Base-by-base conservation (phyloP, 2,329 filamentous ascomycete species). In the Sporothrix euskadiensis region DNA sequence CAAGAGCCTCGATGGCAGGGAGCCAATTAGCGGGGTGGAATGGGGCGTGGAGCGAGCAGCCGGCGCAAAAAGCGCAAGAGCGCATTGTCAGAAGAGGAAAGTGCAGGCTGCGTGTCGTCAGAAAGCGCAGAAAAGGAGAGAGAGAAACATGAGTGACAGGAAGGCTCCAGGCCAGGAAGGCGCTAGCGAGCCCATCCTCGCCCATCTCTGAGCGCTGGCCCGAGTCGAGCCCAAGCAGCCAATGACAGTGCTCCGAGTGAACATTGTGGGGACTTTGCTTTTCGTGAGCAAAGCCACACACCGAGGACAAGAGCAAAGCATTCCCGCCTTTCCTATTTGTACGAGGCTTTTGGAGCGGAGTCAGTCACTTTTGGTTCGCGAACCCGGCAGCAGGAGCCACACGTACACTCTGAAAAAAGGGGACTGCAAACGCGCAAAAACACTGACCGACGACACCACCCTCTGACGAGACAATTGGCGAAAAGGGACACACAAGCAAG, bases 291-390 rank as follows among this genome's bases (percentile, higher is more conserved):
- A 63, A 63, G 35, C 35, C 61, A 39, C 61, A 61, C 57, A 47
- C 61, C 12, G 39, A 30, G 61, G 12, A 44, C 59, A 47, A 68
- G 69, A 71, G 56, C 54, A 57, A 57, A 47, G 26, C 54, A 47
- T 19, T 61, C 69, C 69, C 39, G 22, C 69, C 68, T 30, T 59
- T 32, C 52, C 19, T 8, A 26, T 70, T 47, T 59, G 52, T 4
- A 35, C 54, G 69, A 57, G 54, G 57, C 69, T 71, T 71, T 47
- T 16, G 52, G 30, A 71, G 69, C 69, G 69, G 69, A 71, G 69
- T 63, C 57, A 39, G 8, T 56, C 26, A 26, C 52, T 35, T 49
- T 32, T n/a, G 44, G 30, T 35, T 35, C 57, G n/a, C 57, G 30
- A 71, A 22, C 22, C 35, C 1, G n/a, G 39, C 26, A 26, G 26